Base-by-base conservation (phyloP, 2,329 filamentous ascomycete genomes). In the Conoideocrella luteorostrata region DNA sequence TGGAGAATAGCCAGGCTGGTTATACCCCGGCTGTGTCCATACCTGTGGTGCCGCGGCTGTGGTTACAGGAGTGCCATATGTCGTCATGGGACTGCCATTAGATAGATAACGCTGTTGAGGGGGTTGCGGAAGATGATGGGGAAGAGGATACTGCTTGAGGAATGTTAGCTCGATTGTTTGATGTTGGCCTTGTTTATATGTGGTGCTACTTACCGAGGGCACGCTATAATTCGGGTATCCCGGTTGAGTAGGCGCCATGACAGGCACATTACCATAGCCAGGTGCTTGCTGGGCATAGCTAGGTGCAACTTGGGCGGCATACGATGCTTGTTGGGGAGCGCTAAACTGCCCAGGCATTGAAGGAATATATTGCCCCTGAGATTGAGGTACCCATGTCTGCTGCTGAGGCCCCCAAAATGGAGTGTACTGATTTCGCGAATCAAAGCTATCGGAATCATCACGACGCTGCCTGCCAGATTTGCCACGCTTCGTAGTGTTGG, bases 341-440 rank as follows among this genome's bases (percentile, higher is more conserved):
- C 44, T 48, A 44, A 61, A 77, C 43, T 68, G 69, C 34, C 62
- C 56, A 39, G 64, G 66, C 20, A 62, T 61, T 22, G 70, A 63
- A 29, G 74, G 65, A 17, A 71, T 63, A 54, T 76, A 82, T 30
- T 60, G 57, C 5, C 46, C 50, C 49, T 78, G 77, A 20, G 74
- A 69, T 37, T 71, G 61, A 15, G 75, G 61, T 10, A 73, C 68
- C 79, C 80, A 83, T 4, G 74, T 74, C 26, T 71, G 66, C 52
- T 80, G 76, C 47, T 77, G 73, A 50, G 70, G 68, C 18, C 74
- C 72, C 61, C 80, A 86, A 57, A 79, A 84, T 4, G 79, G 71
- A n/a, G 80, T 78, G 60, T 86, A 90, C 46, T 85, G 80, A 45
- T 79, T 78, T 42, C 80, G 70, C 10, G 78, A 78, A 54, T 84